phyloP scores from a whole-genome alignment of 164 flowering plant genomes.

The Aristolochia contorta region DNA sequence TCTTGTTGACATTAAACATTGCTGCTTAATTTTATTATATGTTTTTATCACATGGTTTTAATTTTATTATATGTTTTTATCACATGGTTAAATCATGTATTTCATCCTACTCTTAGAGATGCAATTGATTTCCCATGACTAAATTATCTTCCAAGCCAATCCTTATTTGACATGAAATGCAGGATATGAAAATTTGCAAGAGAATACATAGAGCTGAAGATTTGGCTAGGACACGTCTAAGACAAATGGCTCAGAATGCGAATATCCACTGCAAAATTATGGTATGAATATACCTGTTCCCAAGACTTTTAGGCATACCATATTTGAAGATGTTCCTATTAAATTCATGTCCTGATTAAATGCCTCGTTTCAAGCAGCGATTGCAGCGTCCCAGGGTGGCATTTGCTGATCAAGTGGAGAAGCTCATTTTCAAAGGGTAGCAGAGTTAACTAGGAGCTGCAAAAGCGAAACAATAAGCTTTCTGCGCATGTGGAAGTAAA shows the following conservation, averaged over 20 bases:
- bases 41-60: no score
- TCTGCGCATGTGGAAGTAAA: no score
- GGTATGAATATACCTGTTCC: conserved; percentile 16
- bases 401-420: conserved; percentile 25
- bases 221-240: conserved; percentile 27
- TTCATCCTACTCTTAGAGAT: no score
- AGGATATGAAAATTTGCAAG: conserved; percentile 38
- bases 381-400: conserved; percentile 32
- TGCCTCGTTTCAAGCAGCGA: conserved; percentile 14
- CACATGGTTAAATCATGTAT: no score
- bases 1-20: no score
- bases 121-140: no score
- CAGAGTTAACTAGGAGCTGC: no score
- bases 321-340: background rate
- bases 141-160: background rate
- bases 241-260: conserved; percentile 36
- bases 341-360: background rate
- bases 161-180: background rate
- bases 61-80: no score
- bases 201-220: conserved; percentile 37
- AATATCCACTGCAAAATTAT: conserved; percentile 33
- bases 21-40: no score
- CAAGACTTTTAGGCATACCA: no score
- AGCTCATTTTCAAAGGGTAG: background rate
- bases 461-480: no score